A percentile compares a stretch with the other conserved stretches of the same genome.
Conservation (phyloP, 2,329 filamentous ascomycete genomes). For the Penicillium sp. region DNA sequence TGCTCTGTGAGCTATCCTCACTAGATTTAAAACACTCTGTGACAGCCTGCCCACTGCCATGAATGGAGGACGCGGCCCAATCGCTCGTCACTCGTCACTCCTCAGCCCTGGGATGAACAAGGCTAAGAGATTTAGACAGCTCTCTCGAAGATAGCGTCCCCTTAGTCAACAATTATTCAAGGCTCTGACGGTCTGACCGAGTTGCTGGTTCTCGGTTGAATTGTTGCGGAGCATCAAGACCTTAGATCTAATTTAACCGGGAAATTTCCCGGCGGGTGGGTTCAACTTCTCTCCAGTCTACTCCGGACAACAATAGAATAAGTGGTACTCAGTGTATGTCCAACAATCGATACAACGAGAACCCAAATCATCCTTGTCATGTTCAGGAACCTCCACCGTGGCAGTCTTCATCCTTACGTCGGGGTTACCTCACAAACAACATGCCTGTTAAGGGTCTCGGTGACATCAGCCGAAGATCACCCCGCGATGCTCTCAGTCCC, state of each 20-base stretch:
- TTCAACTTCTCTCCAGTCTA: slow-evolving; percentile 13
- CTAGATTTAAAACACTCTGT: neutral
- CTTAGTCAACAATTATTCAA: neutral
- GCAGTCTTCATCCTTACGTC: slow-evolving; percentile 1
- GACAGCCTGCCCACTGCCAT: neutral
- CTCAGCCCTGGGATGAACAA: neutral
- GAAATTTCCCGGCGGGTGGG: slow-evolving; percentile 27
- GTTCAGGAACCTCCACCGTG: neutral
- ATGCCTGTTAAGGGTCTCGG: neutral
- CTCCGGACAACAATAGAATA: too few species aligned
- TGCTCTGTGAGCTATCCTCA: neutral
- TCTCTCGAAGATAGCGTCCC: neutral
- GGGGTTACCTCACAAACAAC: slow-evolving; percentile 1
- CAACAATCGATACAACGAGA: neutral
- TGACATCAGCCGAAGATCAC: slow-evolving; percentile 15
- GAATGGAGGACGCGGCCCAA: neutral
- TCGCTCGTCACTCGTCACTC: neutral
- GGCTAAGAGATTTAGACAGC: neutral
- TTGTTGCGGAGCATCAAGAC: slow-evolving; percentile 9
- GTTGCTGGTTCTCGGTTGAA: slow-evolving; percentile 14
- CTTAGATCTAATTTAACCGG: slow-evolving; percentile 25
- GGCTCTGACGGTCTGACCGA: neutral
- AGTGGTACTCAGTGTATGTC: neutral
- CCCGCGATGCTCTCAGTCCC: neutral
- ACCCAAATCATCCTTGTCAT: neutral